Evolutionary conservation across 768 basidiomycete genomes (phyloP), one percentile per base, ranked within the genome.

Genomic region (Serendipita indica): DNA sequence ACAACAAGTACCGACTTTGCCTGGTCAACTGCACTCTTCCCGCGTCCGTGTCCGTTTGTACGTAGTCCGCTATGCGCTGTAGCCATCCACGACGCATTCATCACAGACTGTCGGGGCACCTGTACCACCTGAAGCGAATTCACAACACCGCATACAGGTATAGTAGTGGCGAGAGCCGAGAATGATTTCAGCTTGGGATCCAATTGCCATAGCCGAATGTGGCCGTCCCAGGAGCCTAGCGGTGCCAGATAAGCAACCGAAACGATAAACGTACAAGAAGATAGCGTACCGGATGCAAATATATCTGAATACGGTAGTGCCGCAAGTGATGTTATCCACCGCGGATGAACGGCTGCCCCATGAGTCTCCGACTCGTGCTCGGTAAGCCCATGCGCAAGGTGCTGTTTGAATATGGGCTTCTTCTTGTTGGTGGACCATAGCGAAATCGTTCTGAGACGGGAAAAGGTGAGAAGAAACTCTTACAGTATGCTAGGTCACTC

Each of bases 401-500:
- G 76, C 60, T 86, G 80, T 0, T 84, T 89, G 70, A 88, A 96
- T 41, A 94, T 72, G 0, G 96, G 90, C 70, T 98, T 98, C 75
- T 98, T 97, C 77, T 91, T 94, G 61, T 79, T 78, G 7, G 81
- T 96, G 30, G 77, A 80, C 92, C 94, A 99, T 3, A 99, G 77
- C 61, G 79, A 87, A 66, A 99, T 83, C n/a, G 92, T 85, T 0
- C 93, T 92, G 61, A 61, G 62, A 33, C 27, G 27, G 4, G 13
- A 41, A n/a, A 30, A 56, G 1, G 28, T 43, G 18, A 7, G 33
- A 18, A n/a, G 16, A 33, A 20, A 33, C 30, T 20, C 7, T 18
- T 14, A 39, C 25, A 7, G 13, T 54, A 18, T 14, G 14, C 33
- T 28, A 34, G 5, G 14, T 37, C 41, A 79, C 86, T 61, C 69